phyloP scores from a whole-genome alignment of 768 basidiomycete genomes.

The Crepidotus variabilis region DNA sequence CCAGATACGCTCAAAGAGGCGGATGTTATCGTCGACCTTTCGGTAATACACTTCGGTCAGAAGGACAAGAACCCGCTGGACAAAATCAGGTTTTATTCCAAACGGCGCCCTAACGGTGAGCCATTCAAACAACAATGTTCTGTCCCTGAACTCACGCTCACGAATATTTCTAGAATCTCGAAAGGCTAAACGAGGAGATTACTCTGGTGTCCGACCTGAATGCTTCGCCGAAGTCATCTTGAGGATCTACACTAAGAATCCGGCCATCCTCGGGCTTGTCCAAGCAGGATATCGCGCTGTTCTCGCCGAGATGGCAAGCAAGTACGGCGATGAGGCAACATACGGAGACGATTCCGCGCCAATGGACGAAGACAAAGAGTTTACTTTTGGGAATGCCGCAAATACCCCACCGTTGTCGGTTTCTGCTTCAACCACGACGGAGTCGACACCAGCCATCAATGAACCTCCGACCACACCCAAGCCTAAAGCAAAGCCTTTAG shows the following conservation, averaged over 20 bases:
- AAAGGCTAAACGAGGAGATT: conserved; percentile 48
- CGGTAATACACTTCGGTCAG: conserved; percentile 78
- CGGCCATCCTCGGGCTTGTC: conserved; percentile 51
- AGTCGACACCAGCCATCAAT: conserved; percentile 30
- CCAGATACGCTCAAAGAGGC: conserved; percentile 31
- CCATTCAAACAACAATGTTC: not conserved
- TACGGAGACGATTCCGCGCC: not conserved
- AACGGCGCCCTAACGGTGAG: conserved; percentile 55
- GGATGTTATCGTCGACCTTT: conserved; percentile 62
- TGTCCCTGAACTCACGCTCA: not conserved
- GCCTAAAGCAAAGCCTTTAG: not conserved
- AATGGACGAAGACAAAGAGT: not conserved
- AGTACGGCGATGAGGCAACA: not conserved
- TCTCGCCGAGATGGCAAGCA: conserved; percentile 21
- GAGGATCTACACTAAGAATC: conserved; percentile 68
- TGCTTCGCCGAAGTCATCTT: conserved; percentile 69
- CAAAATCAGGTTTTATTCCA: conserved; percentile 70
- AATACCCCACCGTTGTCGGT: not conserved
- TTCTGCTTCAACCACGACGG: not conserved
- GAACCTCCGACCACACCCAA: conserved; percentile 37
- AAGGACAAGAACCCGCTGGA: conserved; percentile 65
- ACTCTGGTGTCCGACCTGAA: conserved; percentile 61
- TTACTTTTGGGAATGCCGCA: not conserved
- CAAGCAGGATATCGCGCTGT: conserved; percentile 63
- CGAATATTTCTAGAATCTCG: conserved; percentile 31